phyloP scores from a whole-genome alignment of 345 rosid species.

The Camelina sativa region DNA sequence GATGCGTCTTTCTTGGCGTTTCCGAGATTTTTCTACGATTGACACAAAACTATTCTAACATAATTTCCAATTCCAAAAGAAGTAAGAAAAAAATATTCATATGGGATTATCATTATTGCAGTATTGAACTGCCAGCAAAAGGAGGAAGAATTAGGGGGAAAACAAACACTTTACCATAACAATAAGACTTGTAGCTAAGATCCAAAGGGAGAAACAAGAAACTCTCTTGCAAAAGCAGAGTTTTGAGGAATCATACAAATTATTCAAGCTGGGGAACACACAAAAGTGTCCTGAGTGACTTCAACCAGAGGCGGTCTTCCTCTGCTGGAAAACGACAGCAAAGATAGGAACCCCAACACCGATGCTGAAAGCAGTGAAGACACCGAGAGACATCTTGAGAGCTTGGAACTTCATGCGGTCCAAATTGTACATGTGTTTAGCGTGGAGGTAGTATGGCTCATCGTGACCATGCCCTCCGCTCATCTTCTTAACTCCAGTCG shows the following conservation, averaged over 20 bases:
- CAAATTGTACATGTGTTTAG: conserved; percentile 99
- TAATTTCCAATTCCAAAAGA: conserved; percentile 5
- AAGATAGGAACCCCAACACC: conserved; percentile 84
- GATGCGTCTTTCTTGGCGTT: neutral
- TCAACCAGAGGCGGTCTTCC: conserved; percentile 76
- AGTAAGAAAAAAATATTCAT: neutral
- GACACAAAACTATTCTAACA: neutral
- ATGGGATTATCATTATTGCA: conserved; percentile 34
- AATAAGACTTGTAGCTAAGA: conserved; percentile 34
- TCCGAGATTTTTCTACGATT: neutral
- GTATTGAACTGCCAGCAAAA: conserved; percentile 26
- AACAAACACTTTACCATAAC: conserved; percentile 23
- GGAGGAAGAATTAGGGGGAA: neutral
- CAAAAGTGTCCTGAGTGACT: conserved; percentile 4
- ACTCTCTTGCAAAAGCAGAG: conserved; percentile 30
- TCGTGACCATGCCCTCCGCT: conserved; percentile 76
- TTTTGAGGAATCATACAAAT: conserved; percentile 30
- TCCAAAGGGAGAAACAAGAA: conserved; percentile 25
- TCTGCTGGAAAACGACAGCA: conserved; percentile 97
- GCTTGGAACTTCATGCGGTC: conserved; percentile 84
- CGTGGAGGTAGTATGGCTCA: conserved; percentile 81
- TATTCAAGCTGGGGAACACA: conserved; percentile 19
- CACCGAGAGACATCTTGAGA: conserved; percentile 84
- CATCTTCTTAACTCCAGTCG: conserved; percentile 47
- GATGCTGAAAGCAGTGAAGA: conserved; percentile 85